These are phyloP conservation scores for Coleophoma eucalyptorum DNA, from an alignment of 2,329 filamentous ascomycete species.

Conservation along the genomic window DNA sequence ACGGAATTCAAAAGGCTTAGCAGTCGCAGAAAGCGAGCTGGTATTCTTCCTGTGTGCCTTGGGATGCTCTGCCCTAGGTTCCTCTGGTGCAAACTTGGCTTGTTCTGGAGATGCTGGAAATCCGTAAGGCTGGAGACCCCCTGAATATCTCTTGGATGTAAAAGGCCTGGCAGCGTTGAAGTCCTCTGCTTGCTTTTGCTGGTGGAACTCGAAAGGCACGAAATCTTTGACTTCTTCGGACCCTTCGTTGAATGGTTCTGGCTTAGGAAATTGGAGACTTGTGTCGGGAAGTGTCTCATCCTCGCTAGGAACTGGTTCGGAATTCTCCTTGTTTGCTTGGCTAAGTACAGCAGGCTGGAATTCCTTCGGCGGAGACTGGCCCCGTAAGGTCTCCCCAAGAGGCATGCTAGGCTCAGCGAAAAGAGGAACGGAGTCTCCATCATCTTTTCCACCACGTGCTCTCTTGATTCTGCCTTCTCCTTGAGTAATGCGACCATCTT, in stretches of 20 bases:
- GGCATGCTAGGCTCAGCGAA: slow-evolving; percentile 59
- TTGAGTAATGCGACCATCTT: slow-evolving; percentile 59
- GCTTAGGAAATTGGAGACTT: neutral
- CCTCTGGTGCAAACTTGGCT: slow-evolving; percentile 9
- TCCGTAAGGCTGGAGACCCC: slow-evolving; percentile 21
- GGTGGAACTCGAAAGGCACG: slow-evolving; percentile 58
- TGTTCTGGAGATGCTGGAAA: slow-evolving; percentile 25
- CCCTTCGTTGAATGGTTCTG: neutral
- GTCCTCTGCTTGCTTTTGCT: slow-evolving; percentile 33
- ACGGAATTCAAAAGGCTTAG: slow-evolving; percentile 57
- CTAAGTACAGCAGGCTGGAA: slow-evolving; percentile 5
- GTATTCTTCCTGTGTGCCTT: slow-evolving; percentile 37
- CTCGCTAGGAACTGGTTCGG: slow-evolving; percentile 13
- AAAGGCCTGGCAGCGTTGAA: slow-evolving; percentile 29
- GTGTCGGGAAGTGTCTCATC: slow-evolving; percentile 3
- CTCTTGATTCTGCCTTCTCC: slow-evolving; percentile 71
- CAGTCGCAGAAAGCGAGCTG: slow-evolving; percentile 65
- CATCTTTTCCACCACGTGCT: slow-evolving; percentile 58
- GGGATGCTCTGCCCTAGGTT: slow-evolving; percentile 9
- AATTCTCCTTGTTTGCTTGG: slow-evolving; percentile 27
- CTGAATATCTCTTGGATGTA: slow-evolving; percentile 17
- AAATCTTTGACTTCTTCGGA: slow-evolving; percentile 40
- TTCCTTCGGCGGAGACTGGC: slow-evolving; percentile 26
- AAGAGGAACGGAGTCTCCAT: slow-evolving; percentile 69
- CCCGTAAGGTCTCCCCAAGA: slow-evolving; percentile 26